Evolutionary conservation across 768 basidiomycete genomes (phyloP), one percentile per base, ranked within the genome.

Genomic region (Phlebiopsis flavidoalba): DNA sequence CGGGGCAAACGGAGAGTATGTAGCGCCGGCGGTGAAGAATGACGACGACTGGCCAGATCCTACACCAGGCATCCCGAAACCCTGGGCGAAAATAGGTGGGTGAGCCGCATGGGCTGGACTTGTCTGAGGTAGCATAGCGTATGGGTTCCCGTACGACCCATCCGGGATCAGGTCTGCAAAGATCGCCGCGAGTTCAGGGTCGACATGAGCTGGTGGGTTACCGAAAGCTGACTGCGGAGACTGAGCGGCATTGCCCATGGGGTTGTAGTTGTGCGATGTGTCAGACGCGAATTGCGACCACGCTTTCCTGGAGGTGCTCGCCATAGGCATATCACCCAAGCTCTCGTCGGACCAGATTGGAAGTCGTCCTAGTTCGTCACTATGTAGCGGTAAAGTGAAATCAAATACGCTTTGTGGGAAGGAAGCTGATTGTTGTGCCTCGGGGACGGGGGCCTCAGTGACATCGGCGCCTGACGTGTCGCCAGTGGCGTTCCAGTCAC

Each of bases 291-390:
- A 10, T 14, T 35, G 10, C 50, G 17, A 36, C 22, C 58, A 35
- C 43, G 19, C 24, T 48, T 53, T 33, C 51, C 35, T n/a, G 31
- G 51, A 12, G 33, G 51, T 12, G 40, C 40, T 43, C 40, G 40
- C 40, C 40, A 43, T 43, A 3, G 52, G 17, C 31, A 35, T 8
- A 14, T 11, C 21, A 21, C 40, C 21, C 36, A 55, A 26, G 54
- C 21, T 22, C 21, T 24, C 14, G 17, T 55, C 54, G 40, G 19
- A n/a, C 21, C 22, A 33, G 22, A 48, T 8, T 35, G 60, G 60
- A 36, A 52, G 48, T 19, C 57, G 22, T 19, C 60, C 60, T 37
- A 55, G 52, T n/a, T 60, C 60, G 43, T 46, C 53, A 46, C 43
- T 60, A 24, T 53, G 60, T 21, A 60, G 26, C 11, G 60, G 60